Evolutionary conservation across 352 stramenopile species (phyloP), one percentile per base, ranked within the genome.

Genomic region (Pythium volutum): DNA sequence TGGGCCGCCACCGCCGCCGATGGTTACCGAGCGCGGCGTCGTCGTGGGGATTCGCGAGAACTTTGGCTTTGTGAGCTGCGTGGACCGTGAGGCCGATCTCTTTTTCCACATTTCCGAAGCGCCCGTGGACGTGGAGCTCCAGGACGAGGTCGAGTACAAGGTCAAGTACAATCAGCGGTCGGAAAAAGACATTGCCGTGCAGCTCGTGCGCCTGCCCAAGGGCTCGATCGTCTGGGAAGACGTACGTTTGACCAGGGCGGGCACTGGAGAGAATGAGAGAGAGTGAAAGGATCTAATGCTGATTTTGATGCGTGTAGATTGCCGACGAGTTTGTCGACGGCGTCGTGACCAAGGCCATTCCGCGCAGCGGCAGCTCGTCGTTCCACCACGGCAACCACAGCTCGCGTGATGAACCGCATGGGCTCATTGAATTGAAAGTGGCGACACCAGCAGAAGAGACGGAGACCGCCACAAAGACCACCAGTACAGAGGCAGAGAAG

Each of bases 81-180:
- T 86, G 60, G 81, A 87, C 10, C 72, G 78, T 51, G 78, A 93
- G 15, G 78, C 76, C 22, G 84, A 93, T 38, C 50, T 91, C 42
- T 93, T 93, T 66, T 93, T 93, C 69, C 84, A 93, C 70, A 84
- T 91, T 34, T 85, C 79, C 9, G 84, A 93, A 43, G 84, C 81
- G 26, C 84, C 84, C 1, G 63, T 84, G 62, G 79, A 88, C 62
- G 56, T 87, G 48, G 72, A 89, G 55, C 39, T 90, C 43, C 70
- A 86, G 23, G 81, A 91, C 62, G 84, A 93, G 47, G 73, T 91
- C 34, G 81, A 87, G 67, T 93, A 89, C 63, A 76, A 81, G 31
- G 69, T 91, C 53, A 87, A 79, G 52, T 79, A 70, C 61, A 91
- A 91, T 62, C 76, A 87, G 54, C 81, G 84, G 20, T 89, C 77